Evolutionary conservation across 2,329 filamentous ascomycete species (phyloP).

Genomic region (Cladorrhinum sp.): DNA sequence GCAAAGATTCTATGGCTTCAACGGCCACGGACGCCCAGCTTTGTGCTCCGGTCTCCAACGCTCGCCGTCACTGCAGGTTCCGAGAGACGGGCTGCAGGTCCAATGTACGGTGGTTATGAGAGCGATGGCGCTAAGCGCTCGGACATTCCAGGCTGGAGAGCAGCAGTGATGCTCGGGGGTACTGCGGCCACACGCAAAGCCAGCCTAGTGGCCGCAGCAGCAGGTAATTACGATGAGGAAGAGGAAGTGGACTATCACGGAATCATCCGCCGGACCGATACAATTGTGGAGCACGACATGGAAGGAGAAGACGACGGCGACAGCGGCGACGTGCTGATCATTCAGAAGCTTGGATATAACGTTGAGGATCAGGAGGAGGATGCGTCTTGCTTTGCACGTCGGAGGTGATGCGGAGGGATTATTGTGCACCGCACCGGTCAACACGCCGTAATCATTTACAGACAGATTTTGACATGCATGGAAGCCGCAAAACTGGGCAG

Average conservation of each 20-base stretch:
- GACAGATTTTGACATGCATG: not conserved
- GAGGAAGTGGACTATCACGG: constrained; percentile 3
- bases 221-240: not conserved
- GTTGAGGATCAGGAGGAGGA: too few species aligned
- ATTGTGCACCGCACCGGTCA: not conserved
- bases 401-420: not conserved
- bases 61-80: not conserved
- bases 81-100: not conserved
- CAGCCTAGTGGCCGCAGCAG: not conserved
- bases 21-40: constrained; percentile 9
- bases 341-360: not conserved
- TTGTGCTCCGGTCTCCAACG: not conserved
- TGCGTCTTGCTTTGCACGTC: too few species aligned
- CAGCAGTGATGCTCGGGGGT: not conserved
- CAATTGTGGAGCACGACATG: not conserved
- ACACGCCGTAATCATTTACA: not conserved
- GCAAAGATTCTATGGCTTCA: constrained; percentile 6
- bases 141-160: constrained; percentile 8
- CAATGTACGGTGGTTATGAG: not conserved
- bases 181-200: not conserved
- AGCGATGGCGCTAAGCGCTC: not conserved
- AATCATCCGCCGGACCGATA: constrained; percentile 6
- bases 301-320: not conserved
- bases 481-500: not conserved
- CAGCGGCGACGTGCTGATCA: not conserved